phyloP scores from a whole-genome alignment of 805 yeast species.

The Kodamaea fukazawae region DNA sequence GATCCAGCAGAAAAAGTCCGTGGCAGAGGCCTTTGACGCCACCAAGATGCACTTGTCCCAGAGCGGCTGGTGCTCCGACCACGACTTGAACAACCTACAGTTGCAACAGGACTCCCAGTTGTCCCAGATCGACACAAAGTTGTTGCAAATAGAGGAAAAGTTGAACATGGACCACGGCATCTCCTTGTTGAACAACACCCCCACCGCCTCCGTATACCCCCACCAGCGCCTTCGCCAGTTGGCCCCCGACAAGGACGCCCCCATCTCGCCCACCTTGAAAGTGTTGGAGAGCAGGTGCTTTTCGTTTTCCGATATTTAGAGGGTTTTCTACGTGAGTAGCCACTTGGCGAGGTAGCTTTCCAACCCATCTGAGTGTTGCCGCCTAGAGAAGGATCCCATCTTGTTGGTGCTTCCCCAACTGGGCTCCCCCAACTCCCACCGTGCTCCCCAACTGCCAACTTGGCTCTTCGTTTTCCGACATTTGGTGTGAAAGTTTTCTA shows the following conservation, averaged over 20 bases:
- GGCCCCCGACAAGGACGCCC: conserved; percentile 10
- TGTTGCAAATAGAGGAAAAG: conserved; percentile 36
- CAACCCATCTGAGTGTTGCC: no score
- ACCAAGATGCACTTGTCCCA: conserved; percentile 30
- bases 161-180: conserved; percentile 28
- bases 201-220: neutral
- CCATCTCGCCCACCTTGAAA: conserved; percentile 32
- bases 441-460: no score
- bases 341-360: no score
- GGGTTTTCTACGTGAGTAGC: neutral
- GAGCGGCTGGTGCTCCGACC: conserved; percentile 43
- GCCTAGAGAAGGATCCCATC: no score
- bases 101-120: conserved; percentile 37
- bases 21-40: conserved; percentile 31
- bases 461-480: no score
- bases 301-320: conserved; percentile 19
- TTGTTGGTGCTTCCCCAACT: no score
- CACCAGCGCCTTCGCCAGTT: conserved; percentile 4
- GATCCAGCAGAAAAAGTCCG: conserved; percentile 31
- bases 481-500: no score
- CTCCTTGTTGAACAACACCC: conserved; percentile 19
- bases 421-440: no score
- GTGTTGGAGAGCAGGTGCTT: conserved; percentile 32
- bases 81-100: conserved; percentile 39
- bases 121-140: conserved; percentile 37